These are phyloP conservation scores for Arxiozyma slooffiae DNA, from an alignment of 1,139 yeast species.

Conservation along the genomic window DNA sequence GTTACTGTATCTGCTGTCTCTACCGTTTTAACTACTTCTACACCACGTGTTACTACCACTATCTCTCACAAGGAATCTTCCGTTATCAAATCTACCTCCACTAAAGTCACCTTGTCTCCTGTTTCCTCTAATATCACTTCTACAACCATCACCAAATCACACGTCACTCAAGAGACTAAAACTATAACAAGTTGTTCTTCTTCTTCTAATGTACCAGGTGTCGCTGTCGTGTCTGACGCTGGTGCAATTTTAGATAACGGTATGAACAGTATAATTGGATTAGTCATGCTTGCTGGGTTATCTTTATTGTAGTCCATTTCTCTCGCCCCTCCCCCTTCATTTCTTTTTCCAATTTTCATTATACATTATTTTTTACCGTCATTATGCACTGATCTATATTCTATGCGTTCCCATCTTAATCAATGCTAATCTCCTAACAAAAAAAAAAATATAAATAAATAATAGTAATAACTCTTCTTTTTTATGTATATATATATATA, in stretches of 20 bases:
- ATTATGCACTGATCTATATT: neutral
- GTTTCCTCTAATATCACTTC: conserved; percentile 10
- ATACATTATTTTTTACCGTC: too few species aligned
- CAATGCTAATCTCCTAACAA: too few species aligned
- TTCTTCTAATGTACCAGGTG: conserved; percentile 2
- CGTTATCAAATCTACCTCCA: too few species aligned
- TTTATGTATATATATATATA: too few species aligned
- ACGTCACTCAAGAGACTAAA: neutral
- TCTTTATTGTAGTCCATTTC: conserved; percentile 1
- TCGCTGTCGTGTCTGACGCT: conserved; percentile 1
- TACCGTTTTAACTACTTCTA: conserved; percentile 29
- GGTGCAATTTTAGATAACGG: neutral
- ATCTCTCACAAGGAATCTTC: conserved; percentile 4
- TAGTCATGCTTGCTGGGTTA: conserved; percentile 2
- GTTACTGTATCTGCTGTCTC: conserved; percentile 30
- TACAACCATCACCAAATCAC: conserved; percentile 12
- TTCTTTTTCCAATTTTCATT: neutral
- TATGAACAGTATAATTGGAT: neutral
- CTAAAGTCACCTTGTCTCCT: conserved; percentile 3
- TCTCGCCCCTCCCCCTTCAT: too few species aligned
- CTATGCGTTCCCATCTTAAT: neutral
- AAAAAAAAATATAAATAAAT: too few species aligned
- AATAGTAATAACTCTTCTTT: too few species aligned
- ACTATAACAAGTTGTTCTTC: conserved; percentile 1
- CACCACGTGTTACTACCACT: conserved; percentile 24